These are phyloP conservation scores for Spiromastix sp. DNA, from an alignment of 2,329 filamentous ascomycete genomes.

Conservation along the genomic window DNA sequence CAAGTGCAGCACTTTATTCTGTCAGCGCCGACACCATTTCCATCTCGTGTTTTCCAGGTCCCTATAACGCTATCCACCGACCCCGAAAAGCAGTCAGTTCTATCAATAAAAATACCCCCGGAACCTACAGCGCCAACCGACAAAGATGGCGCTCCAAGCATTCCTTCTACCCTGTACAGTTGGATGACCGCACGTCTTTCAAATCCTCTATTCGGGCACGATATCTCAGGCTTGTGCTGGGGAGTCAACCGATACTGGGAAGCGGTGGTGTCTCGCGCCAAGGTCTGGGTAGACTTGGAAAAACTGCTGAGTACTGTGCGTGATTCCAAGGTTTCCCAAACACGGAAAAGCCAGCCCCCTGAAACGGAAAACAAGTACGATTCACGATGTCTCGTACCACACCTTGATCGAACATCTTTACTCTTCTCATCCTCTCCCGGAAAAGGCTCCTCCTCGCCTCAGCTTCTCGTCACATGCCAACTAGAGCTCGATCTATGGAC, in stretches of 20 bases:
- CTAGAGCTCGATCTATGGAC: slow-evolving; percentile 30
- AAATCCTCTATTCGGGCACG: slow-evolving; percentile 25
- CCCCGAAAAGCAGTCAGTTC: slow-evolving; percentile 23
- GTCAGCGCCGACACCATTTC: slow-evolving; percentile 27
- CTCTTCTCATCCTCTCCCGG: slow-evolving; percentile 16
- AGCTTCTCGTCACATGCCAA: slow-evolving; percentile 25
- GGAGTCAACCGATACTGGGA: slow-evolving; percentile 34
- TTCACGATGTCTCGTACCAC: slow-evolving; percentile 19
- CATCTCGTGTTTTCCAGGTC: slow-evolving; percentile 22
- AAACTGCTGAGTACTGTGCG: too few relatives aligned
- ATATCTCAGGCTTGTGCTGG: slow-evolving; percentile 32
- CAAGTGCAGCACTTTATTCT: slow-evolving; percentile 28
- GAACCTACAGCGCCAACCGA: slow-evolving; percentile 9
- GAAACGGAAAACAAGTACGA: too few relatives aligned
- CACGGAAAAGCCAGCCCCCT: slow-evolving; percentile 11
- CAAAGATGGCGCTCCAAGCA: slow-evolving; percentile 9
- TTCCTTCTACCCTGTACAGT: slow-evolving; percentile 20
- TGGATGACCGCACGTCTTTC: slow-evolving; percentile 27
- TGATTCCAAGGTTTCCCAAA: too few relatives aligned
- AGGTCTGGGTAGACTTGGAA: slow-evolving; percentile 21
- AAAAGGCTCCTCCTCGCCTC: slow-evolving; percentile 1
- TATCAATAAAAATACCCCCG: slow-evolving; percentile 21
- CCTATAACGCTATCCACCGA: slow-evolving; percentile 26
- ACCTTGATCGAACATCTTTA: slow-evolving; percentile 28
- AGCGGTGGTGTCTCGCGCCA: slow-evolving; percentile 25